A percentile compares a stretch with the other conserved stretches of the same genome.
These are phyloP conservation scores for Epithemia pelagica DNA, from an alignment of 108 stramenopile genomes.

Conservation along the genomic window DNA sequence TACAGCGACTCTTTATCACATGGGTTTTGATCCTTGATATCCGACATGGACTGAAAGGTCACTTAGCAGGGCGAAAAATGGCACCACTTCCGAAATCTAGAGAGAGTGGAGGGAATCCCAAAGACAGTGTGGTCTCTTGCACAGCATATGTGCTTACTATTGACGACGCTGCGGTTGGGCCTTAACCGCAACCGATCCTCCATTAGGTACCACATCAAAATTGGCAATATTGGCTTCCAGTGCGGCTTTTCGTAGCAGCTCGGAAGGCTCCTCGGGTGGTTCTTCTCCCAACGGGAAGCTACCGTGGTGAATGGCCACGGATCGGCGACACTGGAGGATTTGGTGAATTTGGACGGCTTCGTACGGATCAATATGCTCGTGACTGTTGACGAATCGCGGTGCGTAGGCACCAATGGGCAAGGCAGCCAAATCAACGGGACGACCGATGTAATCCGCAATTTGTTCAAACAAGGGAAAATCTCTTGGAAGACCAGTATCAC, in stretches of 20 bases:
- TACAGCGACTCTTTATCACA: too few species aligned
- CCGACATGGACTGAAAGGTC: too few species aligned
- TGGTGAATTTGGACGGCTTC: conserved; percentile 85
- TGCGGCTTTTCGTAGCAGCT: conserved; percentile 14
- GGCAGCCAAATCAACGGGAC: conserved; percentile 79
- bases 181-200: not conserved
- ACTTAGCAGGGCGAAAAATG: too few species aligned
- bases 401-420: conserved; percentile 94
- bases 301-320: conserved; percentile 91
- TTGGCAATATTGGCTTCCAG: conserved; percentile 1
- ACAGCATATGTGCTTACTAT: too few species aligned
- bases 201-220: conserved; percentile 1
- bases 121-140: too few species aligned
- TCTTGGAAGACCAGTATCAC: conserved; percentile 71
- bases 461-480: conserved; percentile 78
- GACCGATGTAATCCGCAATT: conserved; percentile 55
- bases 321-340: conserved; percentile 37
- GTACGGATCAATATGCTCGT: conserved; percentile 74
- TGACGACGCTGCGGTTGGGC: too few species aligned
- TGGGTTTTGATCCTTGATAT: too few species aligned
- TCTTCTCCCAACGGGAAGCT: conserved; percentile 84
- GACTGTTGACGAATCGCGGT: conserved; percentile 83
- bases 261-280: conserved; percentile 54
- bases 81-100: too few species aligned
- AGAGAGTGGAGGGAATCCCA: too few species aligned